A percentile compares a stretch with the other conserved stretches of the same genome.
These are phyloP conservation scores for Mycena sp. DNA, from an alignment of 1,284 basidiomycete genomes.

Conservation along the genomic window DNA sequence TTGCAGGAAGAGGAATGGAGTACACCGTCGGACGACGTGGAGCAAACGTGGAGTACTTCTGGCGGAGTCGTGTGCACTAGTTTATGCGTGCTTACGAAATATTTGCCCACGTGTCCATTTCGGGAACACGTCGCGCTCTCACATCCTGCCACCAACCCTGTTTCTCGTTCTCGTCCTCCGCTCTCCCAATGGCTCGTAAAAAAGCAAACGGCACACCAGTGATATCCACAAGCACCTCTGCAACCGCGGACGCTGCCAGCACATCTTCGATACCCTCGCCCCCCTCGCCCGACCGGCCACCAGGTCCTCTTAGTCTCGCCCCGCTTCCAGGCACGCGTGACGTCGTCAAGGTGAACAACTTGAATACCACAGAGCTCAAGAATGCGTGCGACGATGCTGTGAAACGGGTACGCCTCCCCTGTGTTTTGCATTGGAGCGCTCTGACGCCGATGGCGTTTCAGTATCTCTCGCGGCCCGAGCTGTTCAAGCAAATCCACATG, in stretches of 20 bases:
- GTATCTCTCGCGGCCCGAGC: constrained; percentile 81
- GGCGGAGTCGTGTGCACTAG: no score
- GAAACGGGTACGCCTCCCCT: constrained; percentile 74
- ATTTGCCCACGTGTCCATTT: constrained; percentile 10
- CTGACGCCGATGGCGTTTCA: constrained; percentile 42
- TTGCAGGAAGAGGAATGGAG: no score
- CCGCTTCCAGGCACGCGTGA: constrained; percentile 62
- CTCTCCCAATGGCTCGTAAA: constrained; percentile 15
- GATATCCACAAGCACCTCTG: constrained; percentile 30
- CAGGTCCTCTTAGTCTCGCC: constrained; percentile 62
- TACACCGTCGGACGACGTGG: no score
- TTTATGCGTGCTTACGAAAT: no score
- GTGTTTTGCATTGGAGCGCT: neutral
- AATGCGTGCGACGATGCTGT: constrained; percentile 90
- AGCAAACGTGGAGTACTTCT: no score
- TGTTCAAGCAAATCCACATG: constrained; percentile 86
- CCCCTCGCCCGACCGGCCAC: constrained; percentile 53
- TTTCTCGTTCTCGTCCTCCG: neutral
- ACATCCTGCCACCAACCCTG: neutral
- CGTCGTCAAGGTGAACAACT: constrained; percentile 85
- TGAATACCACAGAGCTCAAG: constrained; percentile 85
- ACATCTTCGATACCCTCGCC: constrained; percentile 35
- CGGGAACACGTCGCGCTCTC: constrained; percentile 18
- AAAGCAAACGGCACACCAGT: constrained; percentile 32
- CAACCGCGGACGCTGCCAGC: neutral